Evolutionary conservation across 768 basidiomycete genomes (phyloP), one percentile per base, ranked within the genome.

Genomic region (Russula lepida): DNA sequence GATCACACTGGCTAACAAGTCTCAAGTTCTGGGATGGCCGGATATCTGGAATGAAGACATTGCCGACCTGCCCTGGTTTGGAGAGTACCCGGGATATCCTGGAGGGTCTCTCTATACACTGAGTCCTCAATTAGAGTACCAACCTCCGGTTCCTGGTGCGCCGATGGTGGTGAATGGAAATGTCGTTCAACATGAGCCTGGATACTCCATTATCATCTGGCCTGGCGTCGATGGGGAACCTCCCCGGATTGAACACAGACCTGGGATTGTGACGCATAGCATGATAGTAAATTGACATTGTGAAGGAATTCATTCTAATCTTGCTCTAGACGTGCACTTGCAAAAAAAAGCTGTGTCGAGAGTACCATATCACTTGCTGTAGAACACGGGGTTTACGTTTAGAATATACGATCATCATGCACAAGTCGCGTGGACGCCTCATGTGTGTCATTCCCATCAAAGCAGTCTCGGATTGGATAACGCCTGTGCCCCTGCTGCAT

Each of bases 1-100:
- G 59, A 76, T 88, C 62, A 64, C 77, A 37, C 81, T 90, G 43
- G 79, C 84, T 17, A 75, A 73, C 44, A 79, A 76, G 65, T 81
- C 84, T 28, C 78, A 83, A 64, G 71, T 73, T 55, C 77, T 80
- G 65, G 84, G 85, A 27, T 76, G 79, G 15, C 77, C 72, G 48
- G 65, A 75, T 56, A 83, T 84, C 48, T 86, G 84, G 83, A 59
- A 66, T 17, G 83, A 84, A 67, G 83, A 84, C 59, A 73, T 77
- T 62, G 66, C 71, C 76, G 86, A 89, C 65, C 77, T 91, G 11
- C 85, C 84, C 1, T 90, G 89, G 89, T 90, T 85, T 67, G 82
- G 82, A 50, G 84, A 90, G 75, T 75, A 75, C 65, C 86, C 86
- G 25, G 85, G 84, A 41, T 85, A 82, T 68, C 65, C 69, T 9